phyloP scores from a whole-genome alignment of 1,284 basidiomycete species.

The Ustilago xerochloae region DNA sequence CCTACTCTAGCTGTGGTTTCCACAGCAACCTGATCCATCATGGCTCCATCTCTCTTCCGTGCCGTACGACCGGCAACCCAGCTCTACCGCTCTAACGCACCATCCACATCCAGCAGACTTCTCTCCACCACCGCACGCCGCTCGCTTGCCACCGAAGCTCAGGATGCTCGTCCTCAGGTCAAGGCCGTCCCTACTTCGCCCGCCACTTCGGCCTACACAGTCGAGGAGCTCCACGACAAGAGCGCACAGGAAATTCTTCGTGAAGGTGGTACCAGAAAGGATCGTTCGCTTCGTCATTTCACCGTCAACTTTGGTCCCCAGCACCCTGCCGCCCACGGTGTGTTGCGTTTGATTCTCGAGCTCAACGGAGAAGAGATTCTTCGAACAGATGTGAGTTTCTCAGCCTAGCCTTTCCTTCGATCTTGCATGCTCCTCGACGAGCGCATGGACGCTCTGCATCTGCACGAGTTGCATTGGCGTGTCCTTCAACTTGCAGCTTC shows the following conservation, averaged over 20 bases:
- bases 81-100: constrained; percentile 34
- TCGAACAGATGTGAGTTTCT: constrained; percentile 53
- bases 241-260: constrained; percentile 80
- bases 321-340: constrained; percentile 98
- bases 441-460: too few species aligned
- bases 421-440: too few species aligned
- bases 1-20: neutral
- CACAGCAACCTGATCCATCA: constrained; percentile 10
- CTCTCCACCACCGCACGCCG: constrained; percentile 43
- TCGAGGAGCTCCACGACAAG: constrained; percentile 76
- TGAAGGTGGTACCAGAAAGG: constrained; percentile 78
- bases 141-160: constrained; percentile 53
- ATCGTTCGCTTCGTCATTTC: constrained; percentile 77
- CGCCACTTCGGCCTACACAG: constrained; percentile 51
- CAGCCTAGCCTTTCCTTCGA: too few species aligned
- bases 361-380: constrained; percentile 85
- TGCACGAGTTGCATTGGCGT: too few species aligned
- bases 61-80: constrained; percentile 43
- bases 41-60: constrained; percentile 47
- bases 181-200: constrained; percentile 46
- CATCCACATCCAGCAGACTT: constrained; percentile 34
- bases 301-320: constrained; percentile 74
- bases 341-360: constrained; percentile 96
- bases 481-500: too few species aligned
- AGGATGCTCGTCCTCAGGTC: constrained; percentile 31